Conservation (phyloP, 2,329 filamentous ascomycete species). For the Leptographium radiaticola region DNA sequence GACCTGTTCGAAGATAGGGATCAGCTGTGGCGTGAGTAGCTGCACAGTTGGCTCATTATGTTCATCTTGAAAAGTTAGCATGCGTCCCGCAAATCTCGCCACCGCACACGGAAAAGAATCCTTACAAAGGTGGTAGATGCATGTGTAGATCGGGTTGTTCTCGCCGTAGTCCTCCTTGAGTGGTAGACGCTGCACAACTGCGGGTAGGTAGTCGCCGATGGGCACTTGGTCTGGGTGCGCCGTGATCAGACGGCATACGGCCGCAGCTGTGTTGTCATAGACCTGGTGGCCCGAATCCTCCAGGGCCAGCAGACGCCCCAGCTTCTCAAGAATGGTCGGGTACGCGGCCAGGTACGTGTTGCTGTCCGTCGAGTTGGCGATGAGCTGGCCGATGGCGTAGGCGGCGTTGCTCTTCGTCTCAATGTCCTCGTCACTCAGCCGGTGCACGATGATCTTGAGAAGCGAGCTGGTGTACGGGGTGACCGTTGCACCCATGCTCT, state of each 20-base stretch:
- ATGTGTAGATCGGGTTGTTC: conserved; percentile 86
- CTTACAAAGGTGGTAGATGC: conserved; percentile 77
- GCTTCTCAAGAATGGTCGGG: conserved; percentile 64
- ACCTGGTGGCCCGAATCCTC: conserved; percentile 55
- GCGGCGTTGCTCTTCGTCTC: conserved; percentile 94
- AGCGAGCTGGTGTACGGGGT: conserved; percentile 68
- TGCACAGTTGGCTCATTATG: conserved; percentile 56
- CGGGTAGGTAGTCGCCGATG: conserved; percentile 68
- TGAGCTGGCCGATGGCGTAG: conserved; percentile 76
- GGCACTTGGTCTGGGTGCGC: conserved; percentile 76
- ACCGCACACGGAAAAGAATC: conserved; percentile 12
- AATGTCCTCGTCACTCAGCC: conserved; percentile 75
- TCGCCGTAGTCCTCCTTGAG: conserved; percentile 91
- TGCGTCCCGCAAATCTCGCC: no score
- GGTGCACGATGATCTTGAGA: conserved; percentile 70
- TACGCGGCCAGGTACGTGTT: conserved; percentile 64
- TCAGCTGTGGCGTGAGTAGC: conserved; percentile 54
- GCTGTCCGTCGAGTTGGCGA: conserved; percentile 65
- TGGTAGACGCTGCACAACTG: conserved; percentile 65
- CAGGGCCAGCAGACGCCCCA: conserved; percentile 72
- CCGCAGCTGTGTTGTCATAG: conserved; percentile 87
- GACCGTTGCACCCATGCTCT: conserved; percentile 69
- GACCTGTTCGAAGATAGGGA: conserved; percentile 61
- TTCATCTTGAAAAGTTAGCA: conserved; percentile 34
- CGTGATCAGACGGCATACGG: conserved; percentile 82